These are phyloP conservation scores for Plasmodium gaboni DNA, from an alignment of 169 alveolate species.

Conservation along the genomic window DNA sequence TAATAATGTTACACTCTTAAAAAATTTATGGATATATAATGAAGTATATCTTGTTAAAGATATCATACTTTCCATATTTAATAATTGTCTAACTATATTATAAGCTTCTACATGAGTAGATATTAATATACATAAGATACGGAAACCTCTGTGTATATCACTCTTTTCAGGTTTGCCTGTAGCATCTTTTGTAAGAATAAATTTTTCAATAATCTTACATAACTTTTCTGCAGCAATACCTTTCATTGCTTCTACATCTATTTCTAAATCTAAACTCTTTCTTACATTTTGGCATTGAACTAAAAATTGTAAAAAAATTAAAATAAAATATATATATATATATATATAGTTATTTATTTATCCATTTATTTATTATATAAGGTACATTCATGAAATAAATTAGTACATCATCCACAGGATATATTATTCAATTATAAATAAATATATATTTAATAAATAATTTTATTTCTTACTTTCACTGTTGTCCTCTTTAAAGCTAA, in stretches of 20 bases:
- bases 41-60: conserved; percentile 73
- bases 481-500: conserved; percentile 12
- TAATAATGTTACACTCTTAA: conserved; percentile 36
- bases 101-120: conserved; percentile 43
- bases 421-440: neutral
- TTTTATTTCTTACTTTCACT: neutral
- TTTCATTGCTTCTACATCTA: conserved; percentile 40
- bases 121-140: conserved; percentile 41
- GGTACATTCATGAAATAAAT: neutral
- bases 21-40: conserved; percentile 67
- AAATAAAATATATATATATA: neutral
- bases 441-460: neutral
- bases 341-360: neutral
- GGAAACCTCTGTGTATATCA: conserved; percentile 46
- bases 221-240: conserved; percentile 38
- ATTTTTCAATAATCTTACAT: conserved; percentile 39
- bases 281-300: conserved; percentile 36
- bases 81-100: conserved; percentile 62
- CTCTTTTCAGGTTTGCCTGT: neutral
- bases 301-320: conserved; percentile 5
- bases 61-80: conserved; percentile 62
- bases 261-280: conserved; percentile 26
- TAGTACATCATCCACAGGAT: neutral
- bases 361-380: neutral
- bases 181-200: neutral